phyloP scores from a whole-genome alignment of 495 filamentous ascomycete species.

The Xylaria venustula region DNA sequence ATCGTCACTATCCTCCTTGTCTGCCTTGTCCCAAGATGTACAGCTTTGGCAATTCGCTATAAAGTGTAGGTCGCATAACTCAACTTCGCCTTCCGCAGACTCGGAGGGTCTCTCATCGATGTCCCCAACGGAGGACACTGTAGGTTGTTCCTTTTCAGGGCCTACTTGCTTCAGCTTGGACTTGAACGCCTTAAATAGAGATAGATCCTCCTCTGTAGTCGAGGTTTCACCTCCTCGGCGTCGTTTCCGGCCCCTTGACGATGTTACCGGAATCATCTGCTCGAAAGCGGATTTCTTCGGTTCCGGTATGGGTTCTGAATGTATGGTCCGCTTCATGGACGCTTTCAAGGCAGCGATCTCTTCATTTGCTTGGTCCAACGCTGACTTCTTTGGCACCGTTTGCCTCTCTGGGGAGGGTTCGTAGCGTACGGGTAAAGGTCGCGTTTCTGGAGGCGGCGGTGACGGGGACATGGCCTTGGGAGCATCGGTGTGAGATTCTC shows the following conservation, averaged over 20 bases:
- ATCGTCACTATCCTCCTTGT: conserved; percentile 62
- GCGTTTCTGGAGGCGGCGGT: conserved; percentile 23
- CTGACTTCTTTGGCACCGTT: conserved; percentile 53
- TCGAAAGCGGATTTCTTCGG: conserved; percentile 61
- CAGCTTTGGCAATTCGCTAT: conserved; percentile 92
- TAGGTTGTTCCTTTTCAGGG: conserved; percentile 42
- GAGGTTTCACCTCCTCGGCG: conserved; percentile 50
- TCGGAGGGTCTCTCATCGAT: conserved; percentile 28
- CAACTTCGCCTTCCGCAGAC: conserved; percentile 63
- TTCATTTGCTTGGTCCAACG: conserved; percentile 79
- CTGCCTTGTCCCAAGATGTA: conserved; percentile 67
- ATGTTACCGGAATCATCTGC: conserved; percentile 77
- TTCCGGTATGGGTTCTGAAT: conserved; percentile 54
- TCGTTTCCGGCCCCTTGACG: conserved; percentile 77
- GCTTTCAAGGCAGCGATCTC: conserved; percentile 89
- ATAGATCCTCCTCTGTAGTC: conserved; percentile 53
- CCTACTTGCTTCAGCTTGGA: conserved; percentile 68
- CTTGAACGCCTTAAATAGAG: conserved; percentile 73
- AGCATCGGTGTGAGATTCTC: conserved; percentile 15
- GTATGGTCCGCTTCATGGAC: conserved; percentile 81
- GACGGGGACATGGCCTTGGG: conserved; percentile 18
- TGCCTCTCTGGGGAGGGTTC: conserved; percentile 50
- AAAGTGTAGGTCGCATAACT: conserved; percentile 86
- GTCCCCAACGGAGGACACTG: conserved; percentile 27
- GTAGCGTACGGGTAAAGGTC: conserved; percentile 17